These are phyloP conservation scores for Nicotiana benthamiana DNA, from an alignment of 257 asterid species.

Conservation along the genomic window DNA sequence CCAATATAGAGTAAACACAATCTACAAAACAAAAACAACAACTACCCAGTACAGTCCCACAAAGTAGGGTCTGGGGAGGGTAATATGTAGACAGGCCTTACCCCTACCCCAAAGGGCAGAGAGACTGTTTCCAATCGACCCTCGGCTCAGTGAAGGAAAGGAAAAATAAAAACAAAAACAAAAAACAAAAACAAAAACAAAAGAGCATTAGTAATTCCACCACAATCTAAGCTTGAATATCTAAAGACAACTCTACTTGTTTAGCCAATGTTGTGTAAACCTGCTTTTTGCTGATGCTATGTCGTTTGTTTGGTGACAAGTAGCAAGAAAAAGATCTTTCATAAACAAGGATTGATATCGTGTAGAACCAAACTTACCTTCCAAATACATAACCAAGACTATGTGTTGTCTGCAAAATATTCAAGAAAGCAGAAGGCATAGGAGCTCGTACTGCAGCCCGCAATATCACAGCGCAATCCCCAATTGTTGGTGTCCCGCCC, in stretches of 20 bases:
- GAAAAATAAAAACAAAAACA: too few species aligned
- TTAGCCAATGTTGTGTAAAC: neutral
- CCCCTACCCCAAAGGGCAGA: too few species aligned
- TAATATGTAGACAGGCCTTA: too few species aligned
- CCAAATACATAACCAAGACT: conserved; percentile 71
- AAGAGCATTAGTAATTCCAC: too few species aligned
- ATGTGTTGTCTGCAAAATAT: conserved; percentile 89
- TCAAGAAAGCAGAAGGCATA: conserved; percentile 83
- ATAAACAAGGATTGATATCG: neutral
- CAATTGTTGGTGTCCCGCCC: conserved; percentile 91
- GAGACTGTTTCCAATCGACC: too few species aligned
- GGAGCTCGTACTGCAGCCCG: conserved; percentile 98
- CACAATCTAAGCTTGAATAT: neutral
- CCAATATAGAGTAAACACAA: neutral
- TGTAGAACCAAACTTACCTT: conserved; percentile 37
- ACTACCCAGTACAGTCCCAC: too few species aligned
- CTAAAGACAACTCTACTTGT: neutral
- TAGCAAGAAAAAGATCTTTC: neutral
- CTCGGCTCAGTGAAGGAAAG: too few species aligned
- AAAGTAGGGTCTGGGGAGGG: too few species aligned
- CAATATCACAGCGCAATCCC: conserved; percentile 91
- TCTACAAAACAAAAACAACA: too few species aligned
- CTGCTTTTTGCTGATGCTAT: neutral
- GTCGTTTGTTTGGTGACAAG: neutral
- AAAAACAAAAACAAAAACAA: too few species aligned